Percentiles rank a stretch among this genome's conserved stretches.
These are phyloP conservation scores for Allomyces macrogynus DNA, from an alignment of 192 early-diverging fungal genomes.

Conservation along the genomic window DNA sequence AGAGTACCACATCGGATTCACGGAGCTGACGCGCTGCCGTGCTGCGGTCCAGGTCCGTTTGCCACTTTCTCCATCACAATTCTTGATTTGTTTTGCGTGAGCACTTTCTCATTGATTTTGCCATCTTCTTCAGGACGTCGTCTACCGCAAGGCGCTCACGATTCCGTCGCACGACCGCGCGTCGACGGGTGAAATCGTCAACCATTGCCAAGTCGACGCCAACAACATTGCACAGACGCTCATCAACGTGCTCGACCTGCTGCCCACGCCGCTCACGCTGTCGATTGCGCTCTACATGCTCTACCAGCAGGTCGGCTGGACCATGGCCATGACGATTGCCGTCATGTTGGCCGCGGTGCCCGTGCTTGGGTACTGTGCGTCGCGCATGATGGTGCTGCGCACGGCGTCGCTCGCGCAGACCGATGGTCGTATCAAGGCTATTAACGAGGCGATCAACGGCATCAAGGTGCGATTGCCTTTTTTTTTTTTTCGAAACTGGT, in stretches of 20 bases:
- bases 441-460: not conserved
- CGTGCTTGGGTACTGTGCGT: not conserved
- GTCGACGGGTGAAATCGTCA: not conserved
- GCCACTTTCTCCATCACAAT: too few species aligned
- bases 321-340: not conserved
- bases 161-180: not conserved
- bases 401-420: not conserved
- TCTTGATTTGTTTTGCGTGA: too few species aligned
- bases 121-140: not conserved
- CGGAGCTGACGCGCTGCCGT: too few species aligned
- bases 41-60: too few species aligned
- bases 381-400: not conserved
- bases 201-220: not conserved
- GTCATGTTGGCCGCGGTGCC: not conserved
- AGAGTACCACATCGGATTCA: not conserved
- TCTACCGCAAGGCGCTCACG: not conserved
- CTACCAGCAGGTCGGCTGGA: not conserved
- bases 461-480: not conserved
- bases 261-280: not conserved
- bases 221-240: not conserved
- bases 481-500: too few species aligned
- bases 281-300: not conserved
- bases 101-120: too few species aligned
- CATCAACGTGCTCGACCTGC: not conserved
- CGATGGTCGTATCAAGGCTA: not conserved